Conservation (phyloP, 148 eudicot species). For the Simmondsia chinensis region DNA sequence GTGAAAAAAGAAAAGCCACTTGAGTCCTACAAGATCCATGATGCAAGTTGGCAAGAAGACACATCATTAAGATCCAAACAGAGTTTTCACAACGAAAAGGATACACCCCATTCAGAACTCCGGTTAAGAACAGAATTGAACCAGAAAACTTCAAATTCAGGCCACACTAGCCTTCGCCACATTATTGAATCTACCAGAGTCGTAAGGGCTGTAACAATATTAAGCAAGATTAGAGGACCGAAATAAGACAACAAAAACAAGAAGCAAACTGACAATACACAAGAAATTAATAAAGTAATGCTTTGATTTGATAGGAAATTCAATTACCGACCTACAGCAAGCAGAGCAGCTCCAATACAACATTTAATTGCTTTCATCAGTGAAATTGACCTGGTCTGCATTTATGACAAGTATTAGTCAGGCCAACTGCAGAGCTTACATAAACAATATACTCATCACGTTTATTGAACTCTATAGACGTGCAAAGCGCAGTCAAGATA, state of each 20-base stretch:
- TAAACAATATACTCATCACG: no score
- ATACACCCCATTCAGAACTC: constrained; percentile 99
- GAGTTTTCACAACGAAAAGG: constrained; percentile 29
- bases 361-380: constrained; percentile 54
- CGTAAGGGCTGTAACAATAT: constrained; percentile 47
- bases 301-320: not conserved
- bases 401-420: constrained; percentile 3
- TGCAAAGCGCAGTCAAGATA: no score
- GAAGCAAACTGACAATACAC: not conserved
- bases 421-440: no score
- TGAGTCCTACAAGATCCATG: not conserved
- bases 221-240: constrained; percentile 1
- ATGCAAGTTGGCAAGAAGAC: not conserved
- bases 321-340: constrained; percentile 62
- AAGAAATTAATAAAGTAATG: no score
- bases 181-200: constrained; percentile 56
- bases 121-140: constrained; percentile 86
- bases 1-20: not conserved
- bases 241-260: not conserved
- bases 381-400: constrained; percentile 73
- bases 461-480: no score
- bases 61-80: not conserved
- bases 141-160: constrained; percentile 95
- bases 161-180: constrained; percentile 82
- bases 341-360: constrained; percentile 43